Conservation (phyloP, 805 yeast genomes). For the Candida anglica region DNA sequence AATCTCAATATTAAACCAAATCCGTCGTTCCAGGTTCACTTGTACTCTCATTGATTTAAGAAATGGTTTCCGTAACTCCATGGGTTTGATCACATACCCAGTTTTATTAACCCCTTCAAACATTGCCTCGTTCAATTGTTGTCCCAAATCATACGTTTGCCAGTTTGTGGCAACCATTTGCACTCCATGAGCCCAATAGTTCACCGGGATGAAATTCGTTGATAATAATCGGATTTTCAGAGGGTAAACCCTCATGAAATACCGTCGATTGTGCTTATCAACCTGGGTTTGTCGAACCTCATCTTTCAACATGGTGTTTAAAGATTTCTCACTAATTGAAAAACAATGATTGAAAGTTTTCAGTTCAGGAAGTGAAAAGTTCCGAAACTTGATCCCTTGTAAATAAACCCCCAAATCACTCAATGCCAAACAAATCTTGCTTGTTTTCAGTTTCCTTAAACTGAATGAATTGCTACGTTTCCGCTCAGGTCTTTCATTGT, state of each 20-base stretch:
- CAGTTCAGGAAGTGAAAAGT: constrained; percentile 83
- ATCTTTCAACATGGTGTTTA: constrained; percentile 63
- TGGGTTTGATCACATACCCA: constrained; percentile 83
- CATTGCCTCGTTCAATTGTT: constrained; percentile 82
- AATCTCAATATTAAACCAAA: constrained; percentile 30
- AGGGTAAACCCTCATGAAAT: constrained; percentile 84
- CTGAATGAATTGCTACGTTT: constrained; percentile 14
- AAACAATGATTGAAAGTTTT: constrained; percentile 78
- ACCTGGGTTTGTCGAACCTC: constrained; percentile 50
- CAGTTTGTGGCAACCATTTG: constrained; percentile 97
- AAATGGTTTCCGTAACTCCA: constrained; percentile 33
- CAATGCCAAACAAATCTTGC: constrained; percentile 36
- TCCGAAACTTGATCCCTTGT: constrained; percentile 72
- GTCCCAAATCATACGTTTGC: constrained; percentile 90
- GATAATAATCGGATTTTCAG: constrained; percentile 73
- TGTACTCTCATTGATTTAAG: constrained; percentile 15
- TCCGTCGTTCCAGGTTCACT: constrained; percentile 4
- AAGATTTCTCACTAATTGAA: constrained; percentile 74
- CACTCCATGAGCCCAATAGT: constrained; percentile 79
- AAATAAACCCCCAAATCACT: constrained; percentile 66
- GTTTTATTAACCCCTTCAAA: constrained; percentile 54
- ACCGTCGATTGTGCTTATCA: constrained; percentile 71
- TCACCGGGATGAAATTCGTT: constrained; percentile 74
- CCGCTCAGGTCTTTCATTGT: constrained; percentile 17
- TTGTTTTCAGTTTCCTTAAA: constrained; percentile 17